A percentile compares a stretch with the other conserved stretches of the same genome.
Conservation (phyloP, 169 alveolate genomes). For the Plasmodium yoelii region DNA sequence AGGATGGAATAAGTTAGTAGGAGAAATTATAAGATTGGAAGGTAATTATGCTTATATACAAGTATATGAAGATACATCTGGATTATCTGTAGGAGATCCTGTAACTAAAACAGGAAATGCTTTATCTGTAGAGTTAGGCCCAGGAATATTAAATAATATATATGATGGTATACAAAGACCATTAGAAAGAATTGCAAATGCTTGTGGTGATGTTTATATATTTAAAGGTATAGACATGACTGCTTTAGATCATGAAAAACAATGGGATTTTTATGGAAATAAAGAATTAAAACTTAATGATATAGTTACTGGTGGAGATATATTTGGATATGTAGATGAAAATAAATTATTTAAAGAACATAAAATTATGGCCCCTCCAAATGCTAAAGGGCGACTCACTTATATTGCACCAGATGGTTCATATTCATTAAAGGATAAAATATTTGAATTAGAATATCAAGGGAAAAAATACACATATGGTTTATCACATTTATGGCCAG, state of each 20-base stretch:
- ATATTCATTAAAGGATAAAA: constrained; percentile 91
- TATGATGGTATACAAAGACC: constrained; percentile 99
- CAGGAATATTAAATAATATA: constrained; percentile 96
- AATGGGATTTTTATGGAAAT: constrained; percentile 95
- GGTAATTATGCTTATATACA: constrained; percentile 98
- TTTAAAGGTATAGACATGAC: constrained; percentile 98
- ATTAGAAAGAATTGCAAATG: constrained; percentile 92
- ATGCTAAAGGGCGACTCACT: constrained; percentile 94
- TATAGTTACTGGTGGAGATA: constrained; percentile 98
- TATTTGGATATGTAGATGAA: constrained; percentile 95
- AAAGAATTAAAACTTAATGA: constrained; percentile 92
- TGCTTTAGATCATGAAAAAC: constrained; percentile 92
- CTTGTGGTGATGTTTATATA: constrained; percentile 92
- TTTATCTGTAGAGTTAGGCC: constrained; percentile 98
- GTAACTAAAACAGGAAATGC: constrained; percentile 98
- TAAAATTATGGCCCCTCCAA: constrained; percentile 97
- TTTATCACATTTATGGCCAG: constrained; percentile 99
- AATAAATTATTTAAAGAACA: constrained; percentile 96
- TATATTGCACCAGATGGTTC: constrained; percentile 96
- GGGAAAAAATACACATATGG: constrained; percentile 91
- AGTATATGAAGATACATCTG: constrained; percentile 98
- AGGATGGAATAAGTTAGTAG: constrained; percentile 97
- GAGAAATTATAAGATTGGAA: constrained; percentile 98
- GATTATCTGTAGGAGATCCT: constrained; percentile 99
- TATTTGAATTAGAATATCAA: constrained; percentile 91